phyloP scores from a whole-genome alignment of 2,329 filamentous ascomycete species.

The Paramyrothecium roridum region DNA sequence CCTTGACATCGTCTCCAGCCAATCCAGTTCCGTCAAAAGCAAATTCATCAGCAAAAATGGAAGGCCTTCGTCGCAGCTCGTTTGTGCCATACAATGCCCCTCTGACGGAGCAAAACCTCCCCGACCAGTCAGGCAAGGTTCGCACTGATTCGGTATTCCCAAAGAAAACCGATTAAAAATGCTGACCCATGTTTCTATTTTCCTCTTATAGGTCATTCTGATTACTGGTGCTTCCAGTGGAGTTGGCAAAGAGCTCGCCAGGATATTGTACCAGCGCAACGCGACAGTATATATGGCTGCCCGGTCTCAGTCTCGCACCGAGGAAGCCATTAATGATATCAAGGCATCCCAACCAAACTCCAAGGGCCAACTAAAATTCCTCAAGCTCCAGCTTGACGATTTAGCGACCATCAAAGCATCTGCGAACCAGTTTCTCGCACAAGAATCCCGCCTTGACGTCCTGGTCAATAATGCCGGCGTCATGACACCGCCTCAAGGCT shows the following conservation, averaged over 20 bases:
- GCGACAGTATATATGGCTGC: slow-evolving; percentile 47
- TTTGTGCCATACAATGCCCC: slow-evolving; percentile 5
- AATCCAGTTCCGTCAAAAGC: no score
- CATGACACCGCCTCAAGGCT: slow-evolving; percentile 32
- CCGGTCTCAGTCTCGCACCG: slow-evolving; percentile 18
- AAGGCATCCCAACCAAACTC: not conserved
- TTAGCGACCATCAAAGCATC: slow-evolving; percentile 23
- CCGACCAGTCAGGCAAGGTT: slow-evolving; percentile 8
- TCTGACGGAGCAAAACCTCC: slow-evolving; percentile 7
- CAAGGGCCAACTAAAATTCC: not conserved
- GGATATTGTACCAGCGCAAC: slow-evolving; percentile 45
- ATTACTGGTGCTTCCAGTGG: slow-evolving; percentile 32
- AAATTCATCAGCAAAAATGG: not conserved
- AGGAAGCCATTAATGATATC: not conserved
- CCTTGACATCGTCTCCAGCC: no score
- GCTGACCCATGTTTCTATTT: not conserved
- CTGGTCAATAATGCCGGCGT: slow-evolving; percentile 41
- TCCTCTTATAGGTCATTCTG: slow-evolving; percentile 23
- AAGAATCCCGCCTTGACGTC: slow-evolving; percentile 26
- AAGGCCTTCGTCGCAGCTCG: slow-evolving; percentile 2
- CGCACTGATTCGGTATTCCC: not conserved
- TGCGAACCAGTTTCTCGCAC: slow-evolving; percentile 15
- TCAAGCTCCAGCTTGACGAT: slow-evolving; percentile 27
- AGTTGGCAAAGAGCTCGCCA: slow-evolving; percentile 41
- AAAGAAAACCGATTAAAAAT: not conserved